Conservation (phyloP, 257 asterid genomes). For the Forsythia viridissima region DNA sequence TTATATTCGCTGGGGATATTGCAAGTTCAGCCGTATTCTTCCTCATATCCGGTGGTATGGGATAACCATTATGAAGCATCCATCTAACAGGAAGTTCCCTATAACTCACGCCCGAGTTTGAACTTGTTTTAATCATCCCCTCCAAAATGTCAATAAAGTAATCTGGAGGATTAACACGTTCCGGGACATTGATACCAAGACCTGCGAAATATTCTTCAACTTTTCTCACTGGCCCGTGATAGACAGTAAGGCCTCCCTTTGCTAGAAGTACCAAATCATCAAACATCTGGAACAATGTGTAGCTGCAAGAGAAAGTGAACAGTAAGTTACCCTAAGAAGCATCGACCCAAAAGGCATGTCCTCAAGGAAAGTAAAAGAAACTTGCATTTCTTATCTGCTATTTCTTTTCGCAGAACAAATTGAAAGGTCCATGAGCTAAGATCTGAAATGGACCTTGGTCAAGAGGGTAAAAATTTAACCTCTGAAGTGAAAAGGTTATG, state of each 20-base stretch:
- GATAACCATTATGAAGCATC: slow-evolving; percentile 62
- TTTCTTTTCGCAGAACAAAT: slow-evolving; percentile 5
- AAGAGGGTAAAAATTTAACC: neutral
- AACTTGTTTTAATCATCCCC: slow-evolving; percentile 55
- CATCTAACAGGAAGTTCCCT: slow-evolving; percentile 59
- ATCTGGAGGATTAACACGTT: slow-evolving; percentile 64
- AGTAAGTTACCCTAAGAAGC: neutral
- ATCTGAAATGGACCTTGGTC: neutral
- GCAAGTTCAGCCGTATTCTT: slow-evolving; percentile 25
- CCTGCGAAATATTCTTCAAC: slow-evolving; percentile 52
- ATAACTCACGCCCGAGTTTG: slow-evolving; percentile 47
- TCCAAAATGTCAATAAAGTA: slow-evolving; percentile 62
- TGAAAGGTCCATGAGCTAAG: neutral
- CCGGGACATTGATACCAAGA: slow-evolving; percentile 56
- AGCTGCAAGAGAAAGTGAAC: slow-evolving; percentile 38
- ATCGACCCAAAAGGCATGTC: neutral
- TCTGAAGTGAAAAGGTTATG: neutral
- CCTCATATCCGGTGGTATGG: slow-evolving; percentile 54
- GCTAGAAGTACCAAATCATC: slow-evolving; percentile 65
- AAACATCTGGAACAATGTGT: slow-evolving; percentile 46
- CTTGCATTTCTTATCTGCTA: neutral
- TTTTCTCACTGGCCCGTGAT: slow-evolving; percentile 53
- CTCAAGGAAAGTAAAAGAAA: neutral
- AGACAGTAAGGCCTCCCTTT: slow-evolving; percentile 62
- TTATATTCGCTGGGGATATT: slow-evolving; percentile 9